Conservation (phyloP, 257 asterid species). For the Rhazya stricta region DNA sequence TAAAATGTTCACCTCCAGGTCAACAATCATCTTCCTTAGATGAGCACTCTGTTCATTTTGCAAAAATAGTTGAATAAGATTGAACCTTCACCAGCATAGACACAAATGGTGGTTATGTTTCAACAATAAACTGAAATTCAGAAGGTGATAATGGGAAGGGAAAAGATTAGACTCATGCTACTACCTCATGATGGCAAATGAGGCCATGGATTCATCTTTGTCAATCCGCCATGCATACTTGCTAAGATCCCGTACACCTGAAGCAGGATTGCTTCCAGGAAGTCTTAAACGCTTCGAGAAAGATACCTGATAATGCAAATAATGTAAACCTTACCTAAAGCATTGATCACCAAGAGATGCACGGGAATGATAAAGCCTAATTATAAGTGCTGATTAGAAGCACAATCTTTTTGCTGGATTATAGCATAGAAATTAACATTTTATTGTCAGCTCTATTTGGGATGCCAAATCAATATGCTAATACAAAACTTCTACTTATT, state of each 20-base stretch:
- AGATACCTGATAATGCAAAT: conserved; percentile 57
- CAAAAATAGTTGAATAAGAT: conserved; percentile 78
- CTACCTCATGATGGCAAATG: conserved; percentile 92
- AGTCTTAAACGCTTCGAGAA: conserved; percentile 69
- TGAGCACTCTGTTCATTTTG: conserved; percentile 61
- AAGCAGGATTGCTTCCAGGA: conserved; percentile 48
- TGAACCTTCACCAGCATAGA: conserved; percentile 56
- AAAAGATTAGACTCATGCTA: conserved; percentile 4
- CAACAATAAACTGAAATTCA: conserved; percentile 3
- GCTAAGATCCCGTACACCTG: conserved; percentile 45
- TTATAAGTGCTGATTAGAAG: background rate
- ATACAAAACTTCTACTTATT: background rate
- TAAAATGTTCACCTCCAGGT: conserved; percentile 65
- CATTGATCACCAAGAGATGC: background rate
- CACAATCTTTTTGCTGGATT: background rate
- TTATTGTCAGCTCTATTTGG: background rate
- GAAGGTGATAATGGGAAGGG: conserved; percentile 3
- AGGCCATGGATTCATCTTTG: conserved; percentile 73
- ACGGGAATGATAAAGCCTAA: background rate
- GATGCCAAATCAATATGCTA: background rate
- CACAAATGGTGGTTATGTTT: conserved; percentile 7
- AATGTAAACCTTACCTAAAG: background rate
- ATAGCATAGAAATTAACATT: background rate
- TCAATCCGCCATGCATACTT: conserved; percentile 79
- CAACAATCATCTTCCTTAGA: conserved; percentile 81